phyloP scores from a whole-genome alignment of 176 grass and related monocot species.

The Oryza nivara region DNA sequence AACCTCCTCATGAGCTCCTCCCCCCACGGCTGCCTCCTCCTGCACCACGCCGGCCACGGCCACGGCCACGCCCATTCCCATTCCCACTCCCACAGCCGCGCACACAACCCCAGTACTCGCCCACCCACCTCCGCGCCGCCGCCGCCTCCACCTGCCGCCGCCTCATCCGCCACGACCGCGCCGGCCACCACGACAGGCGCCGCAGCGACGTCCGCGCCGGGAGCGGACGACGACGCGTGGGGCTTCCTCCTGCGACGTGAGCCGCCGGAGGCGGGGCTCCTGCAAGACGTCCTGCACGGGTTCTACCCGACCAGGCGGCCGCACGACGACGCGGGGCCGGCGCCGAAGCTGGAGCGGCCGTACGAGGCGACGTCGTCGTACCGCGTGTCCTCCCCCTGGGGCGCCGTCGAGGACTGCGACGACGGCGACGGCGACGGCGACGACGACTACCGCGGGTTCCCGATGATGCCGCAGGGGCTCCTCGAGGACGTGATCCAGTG shows the following conservation, averaged over 20 bases:
- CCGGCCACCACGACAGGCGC: not conserved
- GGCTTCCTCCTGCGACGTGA: constrained; percentile 61
- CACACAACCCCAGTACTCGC: not conserved
- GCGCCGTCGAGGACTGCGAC: not conserved
- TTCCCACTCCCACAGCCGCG: not conserved
- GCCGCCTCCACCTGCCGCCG: not conserved
- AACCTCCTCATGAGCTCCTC: constrained; percentile 52
- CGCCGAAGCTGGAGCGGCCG: constrained; percentile 24
- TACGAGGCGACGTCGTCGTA: constrained; percentile 8
- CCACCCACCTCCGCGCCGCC: not conserved
- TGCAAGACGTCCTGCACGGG: constrained; percentile 81
- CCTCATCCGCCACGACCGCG: not conserved
- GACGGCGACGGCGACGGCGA: not conserved
- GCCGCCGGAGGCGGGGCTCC: constrained; percentile 63
- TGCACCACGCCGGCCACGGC: constrained; percentile 29
- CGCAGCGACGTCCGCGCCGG: not conserved
- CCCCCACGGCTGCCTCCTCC: constrained; percentile 35
- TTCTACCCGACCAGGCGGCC: constrained; percentile 52
- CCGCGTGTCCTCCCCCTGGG: not conserved
- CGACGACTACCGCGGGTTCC: constrained; percentile 9
- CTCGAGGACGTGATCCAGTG: constrained; percentile 77
- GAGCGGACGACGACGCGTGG: constrained; percentile 36
- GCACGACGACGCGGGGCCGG: not conserved
- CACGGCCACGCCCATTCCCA: not conserved
- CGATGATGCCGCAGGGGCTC: constrained; percentile 58